Percentiles rank a stretch among this genome's conserved stretches.
phyloP scores from a whole-genome alignment of 2,329 filamentous ascomycete species.

The Xylaria polymorpha region DNA sequence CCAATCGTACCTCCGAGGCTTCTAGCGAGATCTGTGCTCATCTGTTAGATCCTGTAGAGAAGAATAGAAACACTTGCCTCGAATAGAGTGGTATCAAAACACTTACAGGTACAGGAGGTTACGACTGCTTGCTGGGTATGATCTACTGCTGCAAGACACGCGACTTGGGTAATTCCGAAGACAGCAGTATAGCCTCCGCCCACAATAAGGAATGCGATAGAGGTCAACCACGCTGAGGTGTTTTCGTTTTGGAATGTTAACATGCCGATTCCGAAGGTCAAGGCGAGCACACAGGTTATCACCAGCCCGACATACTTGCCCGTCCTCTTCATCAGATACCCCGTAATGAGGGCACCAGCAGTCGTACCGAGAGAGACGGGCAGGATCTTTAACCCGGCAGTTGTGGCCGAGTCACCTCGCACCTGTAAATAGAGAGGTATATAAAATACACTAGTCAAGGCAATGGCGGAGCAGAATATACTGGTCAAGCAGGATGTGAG shows the following conservation, averaged over 20 bases:
- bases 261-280: conserved; percentile 26
- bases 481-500: conserved; percentile 20
- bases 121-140: conserved; percentile 31
- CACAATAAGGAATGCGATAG: conserved; percentile 28
- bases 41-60: neutral
- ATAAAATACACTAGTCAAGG: conserved; percentile 26
- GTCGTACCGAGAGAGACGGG: conserved; percentile 25
- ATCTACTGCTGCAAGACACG: conserved; percentile 28
- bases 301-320: conserved; percentile 27
- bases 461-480: conserved; percentile 27
- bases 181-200: conserved; percentile 31
- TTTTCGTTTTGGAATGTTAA: conserved; percentile 26
- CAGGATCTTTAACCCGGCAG: conserved; percentile 18
- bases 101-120: conserved; percentile 30
- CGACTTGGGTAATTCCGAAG: conserved; percentile 29
- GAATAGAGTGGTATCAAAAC: neutral
- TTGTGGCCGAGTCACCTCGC: conserved; percentile 20
- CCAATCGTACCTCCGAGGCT: conserved; percentile 27
- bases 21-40: conserved; percentile 21
- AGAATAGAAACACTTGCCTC: too few relatives aligned
- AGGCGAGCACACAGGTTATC: conserved; percentile 19
- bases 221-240: conserved; percentile 14
- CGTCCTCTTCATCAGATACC: conserved; percentile 28
- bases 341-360: conserved; percentile 18
- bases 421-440: conserved; percentile 25